A percentile compares a stretch with the other conserved stretches of the same genome.
Evolutionary conservation across 2,329 filamentous ascomycete genomes (phyloP).

Genomic region (Elsinoe perseae): DNA sequence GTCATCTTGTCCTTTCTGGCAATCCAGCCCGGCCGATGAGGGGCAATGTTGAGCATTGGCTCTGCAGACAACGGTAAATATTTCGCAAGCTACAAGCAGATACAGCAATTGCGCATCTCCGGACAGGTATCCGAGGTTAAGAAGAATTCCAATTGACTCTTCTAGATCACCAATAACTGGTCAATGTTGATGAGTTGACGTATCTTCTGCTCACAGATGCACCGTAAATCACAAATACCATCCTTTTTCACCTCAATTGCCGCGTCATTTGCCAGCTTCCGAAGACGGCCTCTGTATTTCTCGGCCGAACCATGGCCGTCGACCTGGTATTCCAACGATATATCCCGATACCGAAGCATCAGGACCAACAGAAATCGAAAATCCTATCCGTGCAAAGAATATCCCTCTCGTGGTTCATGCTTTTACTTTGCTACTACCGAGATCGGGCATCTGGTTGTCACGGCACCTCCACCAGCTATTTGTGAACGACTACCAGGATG

Average conservation of each 20-base stretch:
- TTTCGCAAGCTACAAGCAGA: background rate
- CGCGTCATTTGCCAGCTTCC: slow-evolving; percentile 6
- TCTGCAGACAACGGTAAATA: background rate
- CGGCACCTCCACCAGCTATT: no score
- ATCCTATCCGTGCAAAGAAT: background rate
- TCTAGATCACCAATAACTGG: background rate
- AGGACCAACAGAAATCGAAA: background rate
- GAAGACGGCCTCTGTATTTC: background rate
- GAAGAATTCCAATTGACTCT: background rate
- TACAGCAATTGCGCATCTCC: slow-evolving; percentile 12
- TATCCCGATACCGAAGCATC: background rate
- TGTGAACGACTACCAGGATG: background rate
- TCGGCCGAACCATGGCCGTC: background rate
- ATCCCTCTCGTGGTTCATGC: background rate
- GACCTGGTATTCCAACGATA: background rate
- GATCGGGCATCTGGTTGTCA: slow-evolving; percentile 9
- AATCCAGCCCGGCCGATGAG: slow-evolving; percentile 11
- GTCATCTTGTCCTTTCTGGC: slow-evolving; percentile 3
- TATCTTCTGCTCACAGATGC: background rate
- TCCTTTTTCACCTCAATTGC: background rate
- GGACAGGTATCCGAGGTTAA: slow-evolving; percentile 11
- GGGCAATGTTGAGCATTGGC: background rate
- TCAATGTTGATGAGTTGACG: background rate
- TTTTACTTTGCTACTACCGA: slow-evolving; percentile 1
- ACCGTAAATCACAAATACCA: no score